A percentile compares a stretch with the other conserved stretches of the same genome.
Evolutionary conservation across 257 asterid species (phyloP).

Genomic region (Solanum sejunctum): DNA sequence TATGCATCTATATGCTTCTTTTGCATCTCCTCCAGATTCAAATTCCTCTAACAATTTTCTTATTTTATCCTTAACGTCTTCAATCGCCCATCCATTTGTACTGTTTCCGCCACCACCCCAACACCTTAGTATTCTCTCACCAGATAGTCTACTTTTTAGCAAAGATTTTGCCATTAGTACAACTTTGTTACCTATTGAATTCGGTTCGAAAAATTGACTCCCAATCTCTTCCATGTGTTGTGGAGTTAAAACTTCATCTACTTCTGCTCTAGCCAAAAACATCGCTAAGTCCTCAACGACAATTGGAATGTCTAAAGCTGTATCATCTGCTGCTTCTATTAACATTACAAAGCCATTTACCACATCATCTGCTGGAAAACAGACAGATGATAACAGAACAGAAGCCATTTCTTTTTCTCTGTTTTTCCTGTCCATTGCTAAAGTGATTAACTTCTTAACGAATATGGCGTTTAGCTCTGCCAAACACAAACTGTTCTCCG

Average conservation of each 20-base stretch:
- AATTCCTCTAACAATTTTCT: constrained; percentile 61
- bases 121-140: constrained; percentile 80
- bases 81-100: constrained; percentile 57
- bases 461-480: constrained; percentile 63
- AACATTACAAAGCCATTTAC: constrained; percentile 59
- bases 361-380: constrained; percentile 79
- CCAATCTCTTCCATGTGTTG: constrained; percentile 75
- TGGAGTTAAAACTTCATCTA: constrained; percentile 82
- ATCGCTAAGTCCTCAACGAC: constrained; percentile 77
- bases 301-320: constrained; percentile 65
- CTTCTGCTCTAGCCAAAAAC: constrained; percentile 79
- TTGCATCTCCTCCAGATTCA: constrained; percentile 66
- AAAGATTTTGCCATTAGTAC: constrained; percentile 55
- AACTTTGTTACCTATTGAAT: constrained; percentile 52
- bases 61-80: constrained; percentile 77
- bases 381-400: constrained; percentile 54
- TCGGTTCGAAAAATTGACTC: constrained; percentile 31
- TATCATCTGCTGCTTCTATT: constrained; percentile 85
- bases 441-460: constrained; percentile 63
- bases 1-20: constrained; percentile 83
- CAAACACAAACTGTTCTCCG: constrained; percentile 29
- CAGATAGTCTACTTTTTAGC: constrained; percentile 65
- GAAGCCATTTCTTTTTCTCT: constrained; percentile 98
- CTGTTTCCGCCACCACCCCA: constrained; percentile 84
- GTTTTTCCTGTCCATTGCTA: constrained; percentile 89